phyloP scores from a whole-genome alignment of 257 asterid genomes.

The Nicotiana tomentosiformis region DNA sequence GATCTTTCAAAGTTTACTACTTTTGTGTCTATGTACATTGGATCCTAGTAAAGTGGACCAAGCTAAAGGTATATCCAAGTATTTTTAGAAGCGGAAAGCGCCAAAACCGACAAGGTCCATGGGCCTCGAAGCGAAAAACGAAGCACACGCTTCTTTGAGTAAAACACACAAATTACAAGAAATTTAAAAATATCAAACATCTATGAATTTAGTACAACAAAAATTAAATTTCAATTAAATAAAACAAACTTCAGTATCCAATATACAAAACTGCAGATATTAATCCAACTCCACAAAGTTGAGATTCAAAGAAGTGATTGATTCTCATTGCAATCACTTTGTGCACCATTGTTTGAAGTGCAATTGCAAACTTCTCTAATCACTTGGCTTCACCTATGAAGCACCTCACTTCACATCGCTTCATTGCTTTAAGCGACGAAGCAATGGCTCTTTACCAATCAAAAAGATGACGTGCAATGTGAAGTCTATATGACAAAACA shows the following conservation, averaged over 20 bases:
- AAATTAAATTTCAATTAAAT: not conserved
- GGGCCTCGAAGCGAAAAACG: not conserved
- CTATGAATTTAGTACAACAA: not conserved
- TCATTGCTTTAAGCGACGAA: not conserved
- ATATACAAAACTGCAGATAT: not conserved
- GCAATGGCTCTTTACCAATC: not conserved
- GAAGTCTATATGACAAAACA: not conserved
- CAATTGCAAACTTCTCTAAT: not conserved
- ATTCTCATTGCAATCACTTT: not conserved
- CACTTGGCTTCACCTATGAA: not conserved
- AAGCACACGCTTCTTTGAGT: not conserved
- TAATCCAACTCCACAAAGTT: not conserved
- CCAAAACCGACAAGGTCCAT: not conserved
- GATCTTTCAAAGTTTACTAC: not conserved
- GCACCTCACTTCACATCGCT: not conserved
- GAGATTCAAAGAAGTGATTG: not conserved
- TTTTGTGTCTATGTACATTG: not conserved
- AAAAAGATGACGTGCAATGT: not conserved
- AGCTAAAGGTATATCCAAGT: not conserved
- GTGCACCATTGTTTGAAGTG: not conserved
- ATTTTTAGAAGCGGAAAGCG: not conserved
- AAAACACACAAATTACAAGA: not conserved
- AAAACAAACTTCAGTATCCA: not conserved
- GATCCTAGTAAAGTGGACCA: not conserved
- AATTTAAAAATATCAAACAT: not conserved